Percentiles rank a stretch among this genome's conserved stretches.
Conservation (phyloP, 371 early-diverging fungal species). For the Parasitella parasitica region DNA sequence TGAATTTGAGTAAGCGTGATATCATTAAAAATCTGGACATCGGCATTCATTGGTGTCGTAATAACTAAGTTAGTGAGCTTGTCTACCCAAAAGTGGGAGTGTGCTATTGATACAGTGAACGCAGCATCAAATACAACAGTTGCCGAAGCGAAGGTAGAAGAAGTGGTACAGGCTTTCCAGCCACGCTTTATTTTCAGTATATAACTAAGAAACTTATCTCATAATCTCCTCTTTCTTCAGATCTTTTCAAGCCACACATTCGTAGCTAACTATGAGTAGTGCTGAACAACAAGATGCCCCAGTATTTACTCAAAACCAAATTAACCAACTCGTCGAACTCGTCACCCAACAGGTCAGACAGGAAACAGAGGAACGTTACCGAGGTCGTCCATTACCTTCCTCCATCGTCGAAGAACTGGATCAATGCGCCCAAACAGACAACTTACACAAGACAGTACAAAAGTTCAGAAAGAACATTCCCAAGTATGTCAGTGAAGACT, state of each 20-base stretch:
- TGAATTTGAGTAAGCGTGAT: no score
- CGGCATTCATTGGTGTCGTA: no score
- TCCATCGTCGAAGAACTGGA: background rate
- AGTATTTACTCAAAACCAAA: background rate
- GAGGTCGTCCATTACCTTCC: background rate
- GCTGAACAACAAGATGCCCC: background rate
- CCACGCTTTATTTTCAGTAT: background rate
- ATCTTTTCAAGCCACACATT: conserved; percentile 3
- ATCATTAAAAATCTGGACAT: no score
- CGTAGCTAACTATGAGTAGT: background rate
- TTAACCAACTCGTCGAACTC: background rate
- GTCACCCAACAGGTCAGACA: background rate
- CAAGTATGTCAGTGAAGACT: background rate
- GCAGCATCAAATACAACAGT: no score
- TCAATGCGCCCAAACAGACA: background rate
- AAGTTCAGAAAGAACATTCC: background rate
- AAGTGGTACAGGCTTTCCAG: no score
- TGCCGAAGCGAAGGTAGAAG: no score
- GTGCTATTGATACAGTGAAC: no score
- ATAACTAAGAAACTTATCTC: background rate
- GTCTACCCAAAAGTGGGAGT: no score
- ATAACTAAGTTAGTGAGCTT: no score
- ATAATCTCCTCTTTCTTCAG: background rate
- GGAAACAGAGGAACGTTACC: background rate
- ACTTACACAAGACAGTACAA: background rate